Evolutionary conservation across 495 filamentous ascomycete genomes (phyloP), one percentile per base, ranked within the genome.

Genomic region (Hypoxylon cercidicola): DNA sequence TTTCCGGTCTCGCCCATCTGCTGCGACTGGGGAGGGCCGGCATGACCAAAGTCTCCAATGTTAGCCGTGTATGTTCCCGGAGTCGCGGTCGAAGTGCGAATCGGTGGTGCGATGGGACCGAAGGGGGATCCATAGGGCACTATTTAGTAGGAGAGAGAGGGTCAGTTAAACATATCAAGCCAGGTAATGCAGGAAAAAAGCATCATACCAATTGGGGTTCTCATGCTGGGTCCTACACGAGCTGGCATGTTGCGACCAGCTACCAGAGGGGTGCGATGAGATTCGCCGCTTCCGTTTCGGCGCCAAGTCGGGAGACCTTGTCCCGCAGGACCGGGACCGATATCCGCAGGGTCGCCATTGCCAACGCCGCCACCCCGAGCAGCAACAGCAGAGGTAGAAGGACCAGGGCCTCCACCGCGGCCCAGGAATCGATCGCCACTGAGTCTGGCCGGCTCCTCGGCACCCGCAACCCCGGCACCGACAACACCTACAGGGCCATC

Each of bases 41-140:
- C 3, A 23, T 4, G 8, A 15, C n/a, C 12, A 19, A 15, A 1
- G 8, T 52, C 49, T 16, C 34, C 52, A 37, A 46, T 45, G 12
- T 45, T 30, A 4, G 45, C 35, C n/a, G 9, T n/a, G 11, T 19
- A 12, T 6, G 23, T 11, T 2, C 30, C 28, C 3, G 58, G 52
- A 10, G 41, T 59, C 6, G 52, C 23, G 8, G 47, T 37, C 4
- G 48, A 39, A 18, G 41, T 18, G 12, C 66, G 61, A 30, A 28
- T 21, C 1, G 67, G 67, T 11, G 67, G 67, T 9, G 50, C 67
- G 30, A 70, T 70, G 43, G 67, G 67, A 0, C 67, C 67, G 45
- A 70, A 70, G 13, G 62, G 67, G 5, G 67, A 70, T 5, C 62
- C 63, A 37, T 62, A 62, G 6, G 63, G 41, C 0, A 49, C 62